Evolutionary conservation across 163 green algal genomes (phyloP), one percentile per base, ranked within the genome.

Genomic region (Scenedesmus sp.): DNA sequence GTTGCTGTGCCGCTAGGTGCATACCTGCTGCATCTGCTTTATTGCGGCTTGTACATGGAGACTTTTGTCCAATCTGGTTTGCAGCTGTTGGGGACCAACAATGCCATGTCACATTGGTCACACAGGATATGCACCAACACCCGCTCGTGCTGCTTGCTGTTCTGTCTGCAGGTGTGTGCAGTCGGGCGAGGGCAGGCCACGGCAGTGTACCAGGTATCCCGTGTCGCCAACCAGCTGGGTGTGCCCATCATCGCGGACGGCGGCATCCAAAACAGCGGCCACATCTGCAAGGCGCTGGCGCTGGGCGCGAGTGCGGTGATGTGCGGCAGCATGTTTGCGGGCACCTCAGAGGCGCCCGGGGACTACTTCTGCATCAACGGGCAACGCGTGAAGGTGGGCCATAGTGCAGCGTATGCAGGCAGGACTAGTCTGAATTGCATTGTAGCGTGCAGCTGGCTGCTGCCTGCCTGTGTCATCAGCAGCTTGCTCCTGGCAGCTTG

Each of bases 171-270:
- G 95, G 98, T 99, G 76, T 99, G 98, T 93, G 98, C 98, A 9
- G 98, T 99, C 20, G 98, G 98, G 0, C 94, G 98, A 9, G 98
- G 98, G 4, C 98, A 99, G 93, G 98, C 98, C 15, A 98, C 97
- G 16, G 98, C 98, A 0, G 98, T 99, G 56, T 99, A 97, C 94
- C 97, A 99, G 79, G 96, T 97, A 1, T 89, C 95, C 0, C 94
- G 96, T 13, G 86, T 97, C 0, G 97, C 96, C 61, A 92, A 92
- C 65, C 46, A 86, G 13, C 88, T 95, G 20, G 97, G 96, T 20
- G 96, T 99, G 26, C 98, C 98, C 30, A 95, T 98, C 93, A 99
- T 99, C 37, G 98, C 98, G 13, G 98, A 99, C 93, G 98, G 98
- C 51, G 98, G 98, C 90, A 97, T 99, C 44, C 97, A 99, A 92